These are phyloP conservation scores for Oryza glumipatula DNA, from an alignment of 176 grass and related monocot species.

Conservation along the genomic window DNA sequence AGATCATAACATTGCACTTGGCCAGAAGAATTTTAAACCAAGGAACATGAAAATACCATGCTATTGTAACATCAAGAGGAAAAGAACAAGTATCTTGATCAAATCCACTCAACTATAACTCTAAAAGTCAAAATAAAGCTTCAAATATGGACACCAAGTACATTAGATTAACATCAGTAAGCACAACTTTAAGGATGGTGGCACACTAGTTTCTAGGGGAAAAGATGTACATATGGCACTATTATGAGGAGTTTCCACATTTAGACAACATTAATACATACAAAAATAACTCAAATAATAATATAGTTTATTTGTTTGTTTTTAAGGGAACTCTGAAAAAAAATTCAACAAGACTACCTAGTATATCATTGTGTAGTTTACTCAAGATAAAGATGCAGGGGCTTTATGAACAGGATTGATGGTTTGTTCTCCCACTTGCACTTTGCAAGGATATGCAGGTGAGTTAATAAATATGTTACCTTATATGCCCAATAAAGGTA, in stretches of 20 bases:
- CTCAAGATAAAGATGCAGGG: background rate
- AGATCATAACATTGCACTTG: background rate
- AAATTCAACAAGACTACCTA: background rate
- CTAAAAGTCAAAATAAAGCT: background rate
- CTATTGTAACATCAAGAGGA: conserved; percentile 6
- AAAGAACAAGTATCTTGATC: background rate
- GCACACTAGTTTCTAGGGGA: background rate
- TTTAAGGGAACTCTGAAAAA: background rate
- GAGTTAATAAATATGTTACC: conserved; percentile 48
- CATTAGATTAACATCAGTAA: background rate
- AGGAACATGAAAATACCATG: background rate
- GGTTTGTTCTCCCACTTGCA: background rate
- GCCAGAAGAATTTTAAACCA: background rate
- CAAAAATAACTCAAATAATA: background rate
- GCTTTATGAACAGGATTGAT: background rate
- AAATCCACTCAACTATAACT: background rate
- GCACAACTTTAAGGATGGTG: background rate
- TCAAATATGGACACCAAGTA: conserved; percentile 1
- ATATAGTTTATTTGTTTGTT: background rate
- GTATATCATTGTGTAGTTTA: conserved; percentile 21
- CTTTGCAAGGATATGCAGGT: background rate
- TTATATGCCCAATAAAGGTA: conserved; percentile 95
- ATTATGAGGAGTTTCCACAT: background rate
- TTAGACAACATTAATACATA: background rate
- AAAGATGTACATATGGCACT: background rate